Base-by-base conservation (phyloP, 768 basidiomycete species). In the Mrakia blollopis region DNA sequence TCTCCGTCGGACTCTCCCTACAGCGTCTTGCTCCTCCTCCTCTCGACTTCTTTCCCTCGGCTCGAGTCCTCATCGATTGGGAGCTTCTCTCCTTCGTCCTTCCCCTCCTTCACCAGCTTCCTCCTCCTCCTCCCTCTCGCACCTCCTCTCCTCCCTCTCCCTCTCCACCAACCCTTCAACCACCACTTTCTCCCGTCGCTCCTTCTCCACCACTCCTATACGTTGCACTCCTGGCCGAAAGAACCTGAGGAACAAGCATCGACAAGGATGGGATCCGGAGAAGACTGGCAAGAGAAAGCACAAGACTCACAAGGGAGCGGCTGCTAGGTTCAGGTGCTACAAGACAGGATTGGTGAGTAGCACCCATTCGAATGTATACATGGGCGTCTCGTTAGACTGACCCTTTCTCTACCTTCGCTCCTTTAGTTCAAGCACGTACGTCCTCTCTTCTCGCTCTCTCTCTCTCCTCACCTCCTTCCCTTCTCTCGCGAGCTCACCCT, bases 381-480 rank as follows among this genome's bases (percentile, higher is more conserved):
- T 41, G 39, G 5, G 39, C 11, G 39, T 41, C 6, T 41, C 39
- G 11, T 41, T 11, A 41, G 11, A 13, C n/a, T 6, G 13, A 14
- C 35, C 37, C 52, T 13, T 69, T 4, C 14, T 52, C 35, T 32
- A 14, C 23, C 23, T n/a, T 4, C 16, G 10, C n/a, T 23, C 37
- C 21, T 60, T 13, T 60, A 76, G 75, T 76, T 76, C 75, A 76
- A 76, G 69, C 75, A 76, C 32, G 75, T 76, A 62, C 44, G 75
- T 70, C n/a, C n/a, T 37, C 32, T 23, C 67, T n/a, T 41, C 44
- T 44, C 44, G 44, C 44, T n/a, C n/a, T n/a, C n/a, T n/a, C n/a
- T n/a, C 25, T 32, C 52, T 8, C 52, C 30, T 54, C 54, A 30
- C 47, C 1, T 69, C 32, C 41, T n/a, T 23, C 23, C 39, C 35